Base-by-base conservation (phyloP, 2,329 filamentous ascomycete species). In the Ustulina deusta region DNA sequence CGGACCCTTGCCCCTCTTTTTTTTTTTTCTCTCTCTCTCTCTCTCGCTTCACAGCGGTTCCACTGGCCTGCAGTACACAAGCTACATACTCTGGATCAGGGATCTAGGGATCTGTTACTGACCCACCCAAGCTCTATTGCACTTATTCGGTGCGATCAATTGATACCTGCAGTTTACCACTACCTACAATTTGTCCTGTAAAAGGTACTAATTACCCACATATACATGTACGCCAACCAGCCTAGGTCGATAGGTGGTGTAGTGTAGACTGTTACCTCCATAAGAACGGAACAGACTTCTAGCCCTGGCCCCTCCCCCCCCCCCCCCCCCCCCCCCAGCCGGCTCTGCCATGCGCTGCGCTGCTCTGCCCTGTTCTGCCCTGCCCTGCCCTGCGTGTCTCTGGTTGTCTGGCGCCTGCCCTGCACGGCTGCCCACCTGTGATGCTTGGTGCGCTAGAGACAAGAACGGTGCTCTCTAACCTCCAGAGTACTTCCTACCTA, bases 321-420 rank as follows among this genome's bases (percentile, higher is more conserved):
- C 61, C 56, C 52, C 20, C 46, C 48, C 61, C 56, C n/a, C n/a
- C 52, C 20, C 46, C 48, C 61, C 56, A 63, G 57, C 64, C 60
- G 63, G 61, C 61, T 49, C 61, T 65, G 67, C 40, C 55, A 32
- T 69, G 61, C 52, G 60, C 44, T 55, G 63, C 34, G 60, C 56
- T 57, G 60, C 46, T 60, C 56, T 66, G 68, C 55, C 44, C 61
- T 65, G 48, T 20, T 34, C 42, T 63, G 60, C 60, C 48, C 65
- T 68, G 65, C 46, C 42, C 54, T 56, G 57, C 38, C 29, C 63
- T 46, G 56, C 32, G 25, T 49, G 40, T 56, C 49, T 51, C 48
- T 48, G 48, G 32, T 44, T 54, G 49, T 52, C 49, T 44, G 61
- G 32, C 36, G 60, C 40, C 52, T 63, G 58, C 59, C 49, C 51